phyloP scores from a whole-genome alignment of 2,329 filamentous ascomycete genomes.

The Harringtonia aguacate region DNA sequence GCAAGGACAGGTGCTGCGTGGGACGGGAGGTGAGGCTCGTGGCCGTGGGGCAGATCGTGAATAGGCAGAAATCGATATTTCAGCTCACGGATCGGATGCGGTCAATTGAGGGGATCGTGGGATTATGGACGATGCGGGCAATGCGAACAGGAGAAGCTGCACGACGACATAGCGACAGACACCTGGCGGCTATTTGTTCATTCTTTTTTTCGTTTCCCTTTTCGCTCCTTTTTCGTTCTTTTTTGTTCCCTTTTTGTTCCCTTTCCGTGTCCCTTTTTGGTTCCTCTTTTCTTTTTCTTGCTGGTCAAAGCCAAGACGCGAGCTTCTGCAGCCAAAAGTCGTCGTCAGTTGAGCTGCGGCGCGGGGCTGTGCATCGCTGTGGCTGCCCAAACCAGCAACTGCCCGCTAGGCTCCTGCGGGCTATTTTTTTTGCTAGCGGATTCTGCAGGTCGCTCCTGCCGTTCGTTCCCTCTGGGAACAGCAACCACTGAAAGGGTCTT shows the following conservation, averaged over 20 bases:
- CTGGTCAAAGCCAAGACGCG: background rate
- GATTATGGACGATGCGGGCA: too few species aligned
- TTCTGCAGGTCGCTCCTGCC: too few species aligned
- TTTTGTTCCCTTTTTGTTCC: background rate
- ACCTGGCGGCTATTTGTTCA: background rate
- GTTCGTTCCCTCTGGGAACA: too few species aligned
- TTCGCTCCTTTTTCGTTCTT: background rate
- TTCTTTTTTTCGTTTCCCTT: background rate
- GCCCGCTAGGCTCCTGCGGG: background rate
- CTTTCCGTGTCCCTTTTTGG: background rate
- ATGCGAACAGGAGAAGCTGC: too few species aligned
- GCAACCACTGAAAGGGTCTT: too few species aligned
- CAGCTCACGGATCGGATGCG: too few species aligned
- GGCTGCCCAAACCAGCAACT: background rate
- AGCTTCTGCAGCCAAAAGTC: background rate
- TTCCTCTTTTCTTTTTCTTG: background rate
- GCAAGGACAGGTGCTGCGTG: background rate
- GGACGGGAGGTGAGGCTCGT: too few species aligned
- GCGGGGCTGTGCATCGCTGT: conserved; percentile 1
- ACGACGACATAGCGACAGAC: too few species aligned
- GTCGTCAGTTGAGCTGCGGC: background rate
- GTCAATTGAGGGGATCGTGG: too few species aligned
- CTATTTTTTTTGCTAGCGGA: background rate
- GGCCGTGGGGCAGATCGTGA: too few species aligned
- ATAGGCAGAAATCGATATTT: background rate